Base-by-base conservation (phyloP, 352 stramenopile species). In the Peronospora farinosa region DNA sequence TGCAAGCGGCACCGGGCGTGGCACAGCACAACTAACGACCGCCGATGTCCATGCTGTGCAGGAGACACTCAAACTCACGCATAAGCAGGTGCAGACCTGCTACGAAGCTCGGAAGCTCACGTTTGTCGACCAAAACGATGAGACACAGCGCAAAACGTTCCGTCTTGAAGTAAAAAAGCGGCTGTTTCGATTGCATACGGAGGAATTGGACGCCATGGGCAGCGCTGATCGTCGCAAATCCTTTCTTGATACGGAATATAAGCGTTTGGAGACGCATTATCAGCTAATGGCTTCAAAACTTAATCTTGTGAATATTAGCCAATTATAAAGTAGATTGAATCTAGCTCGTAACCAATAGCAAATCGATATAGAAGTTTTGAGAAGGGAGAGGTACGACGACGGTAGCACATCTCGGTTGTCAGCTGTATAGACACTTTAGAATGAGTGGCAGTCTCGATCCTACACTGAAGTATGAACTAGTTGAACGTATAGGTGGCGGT, bases 161-260 rank as follows among this genome's bases (percentile, higher is more conserved):
- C 76, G 80, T 0, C 56, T 92, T 3, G 78, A 93, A 58, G 73
- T 93, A 36, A 93, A 93, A 60, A 84, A 83, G 57, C 80, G 83
- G 21, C 72, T 93, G 36, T 80, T 83, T 48, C 77, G 67, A 44
- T 50, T 74, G 27, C 70, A 90, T 41, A 61, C 54, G 10, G 83
- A 90, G 46, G 80, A 92, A 25, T 40, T 93, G 28, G 80, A 90
- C 33, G 77, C 53, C 32, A 89, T 89, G 78, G 69, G 54, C 43
- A 79, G 69, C 45, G 51, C 53, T 27, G 80, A 87, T 38, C 76
- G 77, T 8, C 74, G 80, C 41, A 92, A 93, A 54, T 74, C 75
- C 15, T 89, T 91, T 55, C 73, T 93, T 7, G 76, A 87, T 21
- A 46, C 58, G 43, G 74, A 85, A 67, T 92, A 70, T 54, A 63